These are phyloP conservation scores for Mortierella hygrophila DNA, from an alignment of 192 early-diverging fungal genomes.

Conservation along the genomic window DNA sequence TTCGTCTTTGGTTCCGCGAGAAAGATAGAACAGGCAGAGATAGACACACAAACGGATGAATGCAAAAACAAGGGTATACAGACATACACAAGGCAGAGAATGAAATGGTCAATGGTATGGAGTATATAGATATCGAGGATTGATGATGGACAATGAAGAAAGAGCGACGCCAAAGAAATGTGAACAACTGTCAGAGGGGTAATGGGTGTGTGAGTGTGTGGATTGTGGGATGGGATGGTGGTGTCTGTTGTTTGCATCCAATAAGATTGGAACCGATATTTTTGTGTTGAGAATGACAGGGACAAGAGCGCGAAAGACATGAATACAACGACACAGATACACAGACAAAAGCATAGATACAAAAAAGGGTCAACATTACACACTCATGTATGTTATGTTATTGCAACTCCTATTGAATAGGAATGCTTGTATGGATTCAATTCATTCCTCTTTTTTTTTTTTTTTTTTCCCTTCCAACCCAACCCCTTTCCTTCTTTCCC, in stretches of 20 bases:
- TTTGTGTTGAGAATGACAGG: not conserved
- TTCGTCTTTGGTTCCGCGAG: not conserved
- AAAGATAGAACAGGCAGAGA: not conserved
- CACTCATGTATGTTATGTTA: not conserved
- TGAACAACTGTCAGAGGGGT: not conserved
- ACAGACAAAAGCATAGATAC: not conserved
- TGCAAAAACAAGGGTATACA: not conserved
- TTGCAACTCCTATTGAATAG: not conserved
- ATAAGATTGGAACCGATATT: not conserved
- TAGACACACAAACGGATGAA: not conserved
- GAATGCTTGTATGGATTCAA: not conserved
- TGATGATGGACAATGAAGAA: not conserved
- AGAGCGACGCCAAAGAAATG: not conserved
- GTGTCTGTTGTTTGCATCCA: not conserved
- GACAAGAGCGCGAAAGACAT: not conserved
- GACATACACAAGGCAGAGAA: not conserved
- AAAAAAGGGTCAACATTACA: constrained; percentile 4
- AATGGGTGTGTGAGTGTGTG: too few species aligned
- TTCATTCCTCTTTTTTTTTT: not conserved
- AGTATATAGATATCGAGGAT: not conserved
- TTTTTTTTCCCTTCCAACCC: not conserved
- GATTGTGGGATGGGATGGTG: not conserved
- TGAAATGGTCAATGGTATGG: not conserved
- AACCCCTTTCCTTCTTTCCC: not conserved
- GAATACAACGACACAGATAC: not conserved